Percentiles rank a stretch among this genome's conserved stretches.
phyloP scores from a whole-genome alignment of 2,329 filamentous ascomycete species.

The Alternaria angustiovoidea region DNA sequence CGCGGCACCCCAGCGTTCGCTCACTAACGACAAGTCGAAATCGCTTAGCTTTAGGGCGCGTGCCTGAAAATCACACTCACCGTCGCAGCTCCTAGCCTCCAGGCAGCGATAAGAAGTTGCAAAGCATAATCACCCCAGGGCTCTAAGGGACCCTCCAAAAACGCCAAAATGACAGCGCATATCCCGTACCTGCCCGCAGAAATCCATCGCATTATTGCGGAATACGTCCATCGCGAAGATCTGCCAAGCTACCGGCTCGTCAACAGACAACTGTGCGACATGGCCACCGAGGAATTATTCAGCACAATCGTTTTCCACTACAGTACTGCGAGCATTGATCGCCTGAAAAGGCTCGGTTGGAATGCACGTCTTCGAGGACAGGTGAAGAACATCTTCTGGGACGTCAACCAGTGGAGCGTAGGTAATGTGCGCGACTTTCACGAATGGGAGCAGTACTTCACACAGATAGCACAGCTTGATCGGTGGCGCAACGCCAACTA shows the following conservation, averaged over 20 bases:
- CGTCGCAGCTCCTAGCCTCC: neutral
- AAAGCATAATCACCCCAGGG: neutral
- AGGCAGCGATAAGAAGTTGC: neutral
- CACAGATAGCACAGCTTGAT: neutral
- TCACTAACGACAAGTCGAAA: neutral
- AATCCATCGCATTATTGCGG: slow-evolving; percentile 17
- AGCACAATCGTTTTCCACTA: slow-evolving; percentile 18
- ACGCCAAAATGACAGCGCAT: neutral
- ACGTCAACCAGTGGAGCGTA: slow-evolving; percentile 15
- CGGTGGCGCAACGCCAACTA: neutral
- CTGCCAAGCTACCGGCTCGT: slow-evolving; percentile 23
- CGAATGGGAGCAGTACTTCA: slow-evolving; percentile 20
- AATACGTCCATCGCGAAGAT: slow-evolving; percentile 14
- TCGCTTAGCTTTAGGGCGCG: neutral
- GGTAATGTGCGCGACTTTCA: slow-evolving; percentile 7
- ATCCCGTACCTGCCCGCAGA: slow-evolving; percentile 23
- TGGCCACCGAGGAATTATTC: slow-evolving; percentile 19
- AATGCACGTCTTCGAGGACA: slow-evolving; percentile 11
- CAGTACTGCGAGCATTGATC: slow-evolving; percentile 15
- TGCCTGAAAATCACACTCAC: neutral
- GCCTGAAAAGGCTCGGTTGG: slow-evolving; percentile 10
- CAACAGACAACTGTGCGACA: slow-evolving; percentile 6
- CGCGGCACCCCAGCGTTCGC: neutral
- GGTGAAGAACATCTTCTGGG: slow-evolving; percentile 21
- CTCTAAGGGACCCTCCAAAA: neutral